phyloP scores from a whole-genome alignment of 2,329 filamentous ascomycete species.

The Fusarium sp. region DNA sequence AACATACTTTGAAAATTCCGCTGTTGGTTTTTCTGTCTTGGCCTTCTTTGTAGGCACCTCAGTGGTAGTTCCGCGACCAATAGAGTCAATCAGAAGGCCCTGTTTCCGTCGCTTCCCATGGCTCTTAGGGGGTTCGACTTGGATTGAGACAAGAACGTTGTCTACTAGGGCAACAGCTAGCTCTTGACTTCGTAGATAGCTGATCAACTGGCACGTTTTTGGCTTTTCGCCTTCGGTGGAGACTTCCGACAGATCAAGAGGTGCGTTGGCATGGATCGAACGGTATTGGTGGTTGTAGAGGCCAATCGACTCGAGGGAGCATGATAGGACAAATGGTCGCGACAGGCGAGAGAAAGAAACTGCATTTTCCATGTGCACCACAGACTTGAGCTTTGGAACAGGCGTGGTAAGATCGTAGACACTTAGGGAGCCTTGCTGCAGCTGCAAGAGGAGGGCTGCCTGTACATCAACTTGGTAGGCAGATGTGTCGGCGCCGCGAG shows the following conservation, averaged over 20 bases:
- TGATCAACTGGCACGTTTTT: slow-evolving; percentile 57
- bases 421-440: slow-evolving; percentile 62
- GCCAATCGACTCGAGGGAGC: slow-evolving; percentile 64
- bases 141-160: slow-evolving; percentile 71
- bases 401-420: slow-evolving; percentile 72
- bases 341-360: slow-evolving; percentile 73
- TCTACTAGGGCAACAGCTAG: slow-evolving; percentile 72
- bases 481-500: slow-evolving; percentile 23
- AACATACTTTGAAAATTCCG: slow-evolving; percentile 50
- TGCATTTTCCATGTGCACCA: slow-evolving; percentile 60
- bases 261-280: slow-evolving; percentile 63
- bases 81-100: slow-evolving; percentile 76
- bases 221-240: slow-evolving; percentile 49
- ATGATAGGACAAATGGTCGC: slow-evolving; percentile 70
- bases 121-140: slow-evolving; percentile 69
- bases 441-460: slow-evolving; percentile 70
- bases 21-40: slow-evolving; percentile 45
- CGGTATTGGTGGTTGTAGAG: slow-evolving; percentile 76
- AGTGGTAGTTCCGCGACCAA: slow-evolving; percentile 68
- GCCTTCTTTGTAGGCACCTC: slow-evolving; percentile 49
- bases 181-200: slow-evolving; percentile 72
- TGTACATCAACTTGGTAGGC: slow-evolving; percentile 68
- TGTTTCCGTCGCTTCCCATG: slow-evolving; percentile 66
- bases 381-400: slow-evolving; percentile 67
- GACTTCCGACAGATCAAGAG: slow-evolving; percentile 56